Evolutionary conservation across 164 flowering plant species (phyloP), one percentile per base, ranked within the genome.

Genomic region (Sedum album): DNA sequence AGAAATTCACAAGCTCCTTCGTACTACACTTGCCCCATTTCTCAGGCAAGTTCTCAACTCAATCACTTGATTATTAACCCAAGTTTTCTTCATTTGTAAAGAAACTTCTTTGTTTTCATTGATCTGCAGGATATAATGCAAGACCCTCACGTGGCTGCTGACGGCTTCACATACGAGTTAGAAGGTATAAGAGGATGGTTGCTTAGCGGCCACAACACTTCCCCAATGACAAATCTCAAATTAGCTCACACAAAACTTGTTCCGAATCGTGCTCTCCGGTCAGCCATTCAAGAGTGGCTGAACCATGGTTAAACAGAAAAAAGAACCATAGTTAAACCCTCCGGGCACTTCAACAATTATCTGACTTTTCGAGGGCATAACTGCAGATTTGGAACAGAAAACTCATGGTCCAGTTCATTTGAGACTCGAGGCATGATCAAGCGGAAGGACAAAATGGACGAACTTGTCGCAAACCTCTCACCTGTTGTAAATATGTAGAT

Each of bases 81-180:
- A n/a, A n/a, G 9, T 38, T 38, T 38, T 38, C 9, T 38, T 38
- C 41, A 38, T 4, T 4, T 38, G 41, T 38, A 4, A 9, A 38
- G 41, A 38, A 38, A 38, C 41, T 39, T 15, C 14, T 68, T 5
- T 1, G n/a, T n/a, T n/a, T 31, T n/a, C n/a, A 4, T 62, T 31
- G 68, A 65, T 23, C 39, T 79, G 73, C 88, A 93, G 98, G 96
- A 93, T 77, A 74, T 89, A n/a, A 90, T 93, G 98, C 83, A 67
- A 74, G 94, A 93, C 69, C 97, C 98, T 4, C 90, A 82, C 0
- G 83, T 86, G 6, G 97, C 97, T 4, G 91, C 98, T 0, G 98
- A 93, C 76, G 98, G 98, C 1, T 88, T 72, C 66, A 89, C 98
- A 0, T 93, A 93, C 42, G 98, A 93, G 74, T 88, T 82, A 9